Conservation (phyloP, 2,329 filamentous ascomycete species). For the Paracorniculantispora psalliotae region DNA sequence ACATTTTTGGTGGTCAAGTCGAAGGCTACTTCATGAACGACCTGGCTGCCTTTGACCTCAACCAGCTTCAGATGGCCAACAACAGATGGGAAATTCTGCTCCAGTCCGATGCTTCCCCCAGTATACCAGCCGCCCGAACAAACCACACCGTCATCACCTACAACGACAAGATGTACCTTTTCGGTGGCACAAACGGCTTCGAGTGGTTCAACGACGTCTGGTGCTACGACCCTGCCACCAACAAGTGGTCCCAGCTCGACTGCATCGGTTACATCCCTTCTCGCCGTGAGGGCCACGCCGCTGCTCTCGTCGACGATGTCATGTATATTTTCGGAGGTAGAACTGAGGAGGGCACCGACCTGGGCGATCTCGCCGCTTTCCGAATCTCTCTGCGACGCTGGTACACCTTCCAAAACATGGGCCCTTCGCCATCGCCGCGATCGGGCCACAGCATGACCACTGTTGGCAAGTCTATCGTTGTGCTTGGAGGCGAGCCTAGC, state of each 20-base stretch:
- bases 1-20: conserved; percentile 94
- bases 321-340: conserved; percentile 99
- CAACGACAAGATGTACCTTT: conserved; percentile 93
- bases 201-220: conserved; percentile 99
- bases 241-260: conserved; percentile 82
- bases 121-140: conserved; percentile 78
- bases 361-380: conserved; percentile 86
- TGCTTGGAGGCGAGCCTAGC: conserved; percentile 91
- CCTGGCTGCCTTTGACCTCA: conserved; percentile 88
- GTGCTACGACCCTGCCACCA: conserved; percentile 82
- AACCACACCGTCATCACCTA: conserved; percentile 91
- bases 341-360: conserved; percentile 85
- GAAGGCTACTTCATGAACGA: conserved; percentile 99
- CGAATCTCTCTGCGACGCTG: conserved; percentile 74
- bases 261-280: conserved; percentile 97
- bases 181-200: conserved; percentile 92
- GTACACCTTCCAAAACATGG: conserved; percentile 99
- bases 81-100: conserved; percentile 96
- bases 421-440: conserved; percentile 84
- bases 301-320: conserved; percentile 88
- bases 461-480: conserved; percentile 85
- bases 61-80: conserved; percentile 82
- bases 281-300: conserved; percentile 88
- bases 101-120: conserved; percentile 48
- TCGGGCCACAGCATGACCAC: conserved; percentile 98